A percentile compares a stretch with the other conserved stretches of the same genome.
phyloP scores from a whole-genome alignment of 306 rosid species.

The Morella rubra region DNA sequence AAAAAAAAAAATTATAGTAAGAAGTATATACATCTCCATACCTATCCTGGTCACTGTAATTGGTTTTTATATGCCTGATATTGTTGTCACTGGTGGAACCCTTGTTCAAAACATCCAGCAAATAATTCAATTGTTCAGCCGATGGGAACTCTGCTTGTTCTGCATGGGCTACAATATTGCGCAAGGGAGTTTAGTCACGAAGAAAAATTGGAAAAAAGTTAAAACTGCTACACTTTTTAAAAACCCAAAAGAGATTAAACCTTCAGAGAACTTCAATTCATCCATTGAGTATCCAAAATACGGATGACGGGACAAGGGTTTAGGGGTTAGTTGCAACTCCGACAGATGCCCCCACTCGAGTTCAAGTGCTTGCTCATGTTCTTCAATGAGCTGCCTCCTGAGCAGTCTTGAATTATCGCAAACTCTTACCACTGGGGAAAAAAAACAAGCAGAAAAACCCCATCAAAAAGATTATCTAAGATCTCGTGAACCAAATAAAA shows the following conservation, averaged over 20 bases:
- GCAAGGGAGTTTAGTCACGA: background rate
- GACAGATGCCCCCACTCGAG: slow-evolving; percentile 31
- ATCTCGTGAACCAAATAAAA: background rate
- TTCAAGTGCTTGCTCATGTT: slow-evolving; percentile 35
- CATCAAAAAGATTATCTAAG: background rate
- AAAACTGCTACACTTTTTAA: background rate
- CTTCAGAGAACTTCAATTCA: slow-evolving; percentile 33
- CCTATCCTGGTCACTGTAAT: slow-evolving; percentile 37
- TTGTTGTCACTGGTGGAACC: slow-evolving; percentile 37
- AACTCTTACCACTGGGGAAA: slow-evolving; percentile 27
- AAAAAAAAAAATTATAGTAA: background rate
- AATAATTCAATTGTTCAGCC: slow-evolving; percentile 25
- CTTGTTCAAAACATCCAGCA: slow-evolving; percentile 33
- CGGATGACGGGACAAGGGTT: slow-evolving; percentile 27
- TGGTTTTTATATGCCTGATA: slow-evolving; percentile 23
- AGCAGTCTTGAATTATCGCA: slow-evolving; percentile 34
- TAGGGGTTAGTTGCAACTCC: slow-evolving; percentile 23
- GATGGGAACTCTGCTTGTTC: slow-evolving; percentile 34
- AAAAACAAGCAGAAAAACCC: background rate
- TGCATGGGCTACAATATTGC: slow-evolving; percentile 8
- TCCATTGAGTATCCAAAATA: slow-evolving; percentile 31
- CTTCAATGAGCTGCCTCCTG: slow-evolving; percentile 36
- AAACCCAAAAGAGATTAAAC: slow-evolving; percentile 13
- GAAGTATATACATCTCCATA: background rate
- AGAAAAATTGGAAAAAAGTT: background rate